Conservation (phyloP, 768 basidiomycete genomes). For the Russula sp. region DNA sequence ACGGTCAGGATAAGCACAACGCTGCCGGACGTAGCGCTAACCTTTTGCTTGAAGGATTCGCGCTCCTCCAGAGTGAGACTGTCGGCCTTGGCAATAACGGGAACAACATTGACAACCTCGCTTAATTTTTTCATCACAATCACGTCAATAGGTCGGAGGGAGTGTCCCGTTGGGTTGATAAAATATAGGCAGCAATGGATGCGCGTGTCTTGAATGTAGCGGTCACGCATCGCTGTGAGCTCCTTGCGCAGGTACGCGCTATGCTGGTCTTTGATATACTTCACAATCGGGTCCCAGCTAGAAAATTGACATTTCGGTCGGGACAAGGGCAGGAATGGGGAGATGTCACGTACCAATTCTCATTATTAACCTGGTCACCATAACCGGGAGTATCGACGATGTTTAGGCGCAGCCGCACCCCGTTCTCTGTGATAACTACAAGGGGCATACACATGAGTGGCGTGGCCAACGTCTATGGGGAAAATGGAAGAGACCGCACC, state of each 20-base stretch:
- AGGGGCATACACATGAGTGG: neutral
- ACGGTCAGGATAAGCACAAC: conserved; percentile 6
- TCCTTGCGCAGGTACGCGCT: conserved; percentile 98
- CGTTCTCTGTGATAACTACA: conserved; percentile 92
- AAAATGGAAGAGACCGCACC: conserved; percentile 43
- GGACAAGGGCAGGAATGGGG: neutral
- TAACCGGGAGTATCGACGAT: conserved; percentile 99
- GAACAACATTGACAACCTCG: conserved; percentile 98
- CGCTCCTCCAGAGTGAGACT: conserved; percentile 91
- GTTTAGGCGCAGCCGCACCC: conserved; percentile 89
- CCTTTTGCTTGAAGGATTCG: conserved; percentile 88
- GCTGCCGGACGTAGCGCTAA: conserved; percentile 30
- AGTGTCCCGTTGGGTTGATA: conserved; percentile 98
- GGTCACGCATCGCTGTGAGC: conserved; percentile 96
- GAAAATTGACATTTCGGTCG: neutral
- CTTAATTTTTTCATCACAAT: conserved; percentile 99
- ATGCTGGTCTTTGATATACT: conserved; percentile 99
- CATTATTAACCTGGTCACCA: conserved; percentile 98
- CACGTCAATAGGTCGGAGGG: conserved; percentile 92
- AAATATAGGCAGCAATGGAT: conserved; percentile 99
- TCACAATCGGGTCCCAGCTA: conserved; percentile 98
- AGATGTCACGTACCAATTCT: conserved; percentile 69
- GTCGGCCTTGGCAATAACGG: conserved; percentile 98
- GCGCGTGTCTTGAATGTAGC: conserved; percentile 96
- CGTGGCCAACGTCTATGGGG: neutral